Percentiles rank a stretch among this genome's conserved stretches.
Evolutionary conservation across 768 basidiomycete genomes (phyloP).

Genomic region (Auricularia sp.): DNA sequence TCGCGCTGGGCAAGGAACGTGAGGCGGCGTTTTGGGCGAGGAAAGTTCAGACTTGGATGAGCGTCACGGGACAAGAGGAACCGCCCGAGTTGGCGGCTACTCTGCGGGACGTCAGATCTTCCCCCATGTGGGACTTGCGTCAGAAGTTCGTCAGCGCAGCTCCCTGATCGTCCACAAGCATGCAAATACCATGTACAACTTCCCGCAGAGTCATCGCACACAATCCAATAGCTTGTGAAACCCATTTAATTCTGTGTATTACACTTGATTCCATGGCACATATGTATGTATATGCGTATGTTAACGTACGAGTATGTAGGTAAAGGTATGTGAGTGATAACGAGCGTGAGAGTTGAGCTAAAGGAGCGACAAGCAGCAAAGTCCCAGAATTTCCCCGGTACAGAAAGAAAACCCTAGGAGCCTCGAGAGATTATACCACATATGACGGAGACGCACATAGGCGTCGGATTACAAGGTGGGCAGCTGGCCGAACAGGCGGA

Average conservation of each 20-base stretch:
- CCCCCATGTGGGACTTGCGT: too few species aligned
- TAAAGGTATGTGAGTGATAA: not conserved
- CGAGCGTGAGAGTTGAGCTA: not conserved
- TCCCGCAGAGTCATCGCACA: too few species aligned
- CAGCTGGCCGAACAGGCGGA: conserved; percentile 21
- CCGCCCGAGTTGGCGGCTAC: too few species aligned
- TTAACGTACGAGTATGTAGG: not conserved
- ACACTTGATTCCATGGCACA: too few species aligned
- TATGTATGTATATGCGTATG: too few species aligned
- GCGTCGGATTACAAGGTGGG: not conserved
- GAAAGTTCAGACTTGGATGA: not conserved
- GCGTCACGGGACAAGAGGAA: too few species aligned
- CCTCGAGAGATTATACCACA: not conserved
- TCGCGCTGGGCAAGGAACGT: not conserved
- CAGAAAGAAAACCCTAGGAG: not conserved
- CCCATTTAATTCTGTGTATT: too few species aligned
- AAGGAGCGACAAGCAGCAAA: not conserved
- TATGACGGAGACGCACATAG: not conserved
- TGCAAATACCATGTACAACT: too few species aligned
- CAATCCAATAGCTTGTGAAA: too few species aligned
- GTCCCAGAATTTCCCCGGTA: not conserved
- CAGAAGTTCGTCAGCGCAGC: too few species aligned
- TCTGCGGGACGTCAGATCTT: too few species aligned
- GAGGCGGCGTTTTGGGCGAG: not conserved
- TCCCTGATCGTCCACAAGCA: too few species aligned